phyloP scores from a whole-genome alignment of 1,284 basidiomycete genomes.

The Lignosus rhinocerotis region DNA sequence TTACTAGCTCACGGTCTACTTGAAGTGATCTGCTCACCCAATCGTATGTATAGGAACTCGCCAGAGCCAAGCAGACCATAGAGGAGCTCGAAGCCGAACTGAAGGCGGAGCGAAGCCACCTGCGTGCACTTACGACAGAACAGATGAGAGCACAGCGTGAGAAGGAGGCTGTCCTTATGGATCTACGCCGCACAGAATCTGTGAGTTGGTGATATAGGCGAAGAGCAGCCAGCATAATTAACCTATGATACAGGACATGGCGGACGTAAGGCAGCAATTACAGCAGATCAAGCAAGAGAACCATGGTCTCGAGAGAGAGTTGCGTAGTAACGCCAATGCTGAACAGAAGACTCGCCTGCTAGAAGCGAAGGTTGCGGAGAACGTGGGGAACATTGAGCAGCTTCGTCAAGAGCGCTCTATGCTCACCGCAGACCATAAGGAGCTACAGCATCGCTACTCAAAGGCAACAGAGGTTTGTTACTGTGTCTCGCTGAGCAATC shows the following conservation, averaged over 20 bases:
- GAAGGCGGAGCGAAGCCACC: conserved; percentile 61
- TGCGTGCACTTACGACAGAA: conserved; percentile 62
- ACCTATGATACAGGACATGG: conserved; percentile 59
- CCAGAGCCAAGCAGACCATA: conserved; percentile 62
- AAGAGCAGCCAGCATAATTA: background rate
- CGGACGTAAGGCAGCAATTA: conserved; percentile 68
- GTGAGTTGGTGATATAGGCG: conserved; percentile 40
- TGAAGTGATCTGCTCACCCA: background rate
- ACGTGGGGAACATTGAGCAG: conserved; percentile 65
- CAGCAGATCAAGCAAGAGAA: conserved; percentile 69
- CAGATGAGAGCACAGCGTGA: conserved; percentile 62
- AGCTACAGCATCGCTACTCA: conserved; percentile 63
- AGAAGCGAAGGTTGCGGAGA: conserved; percentile 64
- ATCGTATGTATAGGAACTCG: conserved; percentile 55
- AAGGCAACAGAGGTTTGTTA: conserved; percentile 62
- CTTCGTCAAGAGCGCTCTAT: conserved; percentile 72
- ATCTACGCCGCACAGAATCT: conserved; percentile 68
- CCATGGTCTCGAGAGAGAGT: conserved; percentile 63
- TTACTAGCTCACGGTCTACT: too few relatives aligned
- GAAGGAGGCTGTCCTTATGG: conserved; percentile 57
- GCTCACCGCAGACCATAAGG: conserved; percentile 65
- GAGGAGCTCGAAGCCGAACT: conserved; percentile 68
- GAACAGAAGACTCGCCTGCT: conserved; percentile 71
- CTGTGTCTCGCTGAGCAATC: conserved; percentile 30
- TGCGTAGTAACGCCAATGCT: conserved; percentile 62